Base-by-base conservation (phyloP, 108 stramenopile species). In the Nitzschia palea region DNA sequence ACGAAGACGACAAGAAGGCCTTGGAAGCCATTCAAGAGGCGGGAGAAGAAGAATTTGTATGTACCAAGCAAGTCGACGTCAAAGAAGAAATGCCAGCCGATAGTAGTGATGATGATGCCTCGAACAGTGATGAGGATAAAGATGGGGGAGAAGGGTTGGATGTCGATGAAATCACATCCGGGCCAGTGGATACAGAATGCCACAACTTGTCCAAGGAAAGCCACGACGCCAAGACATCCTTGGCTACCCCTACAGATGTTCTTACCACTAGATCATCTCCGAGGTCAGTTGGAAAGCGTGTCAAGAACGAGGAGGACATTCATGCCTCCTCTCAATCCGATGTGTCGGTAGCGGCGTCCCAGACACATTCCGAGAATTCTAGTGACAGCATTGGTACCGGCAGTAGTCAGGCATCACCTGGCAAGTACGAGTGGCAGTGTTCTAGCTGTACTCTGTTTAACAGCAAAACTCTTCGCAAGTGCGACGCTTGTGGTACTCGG, bases 1-100 rank as follows among this genome's bases (percentile, higher is more conserved):
- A 94, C 51, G 97, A 96, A 52, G 93, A 93, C 64, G 92, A 95
- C 42, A 70, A 65, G 26, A 62, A 74, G 51, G 87, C 87, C 3
- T 63, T 86, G 84, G 54, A 79, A 30, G 88, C 87, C 55, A 70
- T 89, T 2, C 75, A 92, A 30, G 62, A 54, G 30, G 53, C 66
- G 27, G 59, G 59, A 28, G 59, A 60, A n/a, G 63, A 73, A 54
- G 78, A 73, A 26, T 26, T 78, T 6, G 44, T 65, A 18, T 23
- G 50, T 32, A 44, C 35, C 34, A 27, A 62, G 3, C 55, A 61
- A 18, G 37, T 51, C 30, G 45, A 67, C 2, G 70, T 64, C 32
- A 47, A 71, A 2, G 55, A 54, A 40, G 53, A 35, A 10, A 48
- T 42, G 30, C 43, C 55, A 35, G 14, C 22, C 29, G 47, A 35